phyloP scores from a whole-genome alignment of 805 yeast species.

The Yarrowia sp. region DNA sequence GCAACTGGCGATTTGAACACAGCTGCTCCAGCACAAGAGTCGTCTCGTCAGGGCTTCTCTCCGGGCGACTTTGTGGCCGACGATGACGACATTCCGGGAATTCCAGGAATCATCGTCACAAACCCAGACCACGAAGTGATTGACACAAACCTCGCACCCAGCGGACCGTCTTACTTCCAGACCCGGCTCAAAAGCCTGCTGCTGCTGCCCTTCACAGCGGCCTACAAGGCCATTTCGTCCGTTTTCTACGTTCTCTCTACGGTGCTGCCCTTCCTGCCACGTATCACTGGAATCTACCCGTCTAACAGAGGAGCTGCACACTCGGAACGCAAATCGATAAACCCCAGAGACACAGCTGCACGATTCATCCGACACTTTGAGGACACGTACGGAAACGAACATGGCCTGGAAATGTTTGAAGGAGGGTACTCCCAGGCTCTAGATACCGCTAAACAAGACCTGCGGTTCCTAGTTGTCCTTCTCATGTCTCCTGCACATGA shows the following conservation, averaged over 20 bases:
- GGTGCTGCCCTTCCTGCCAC: slow-evolving; percentile 41
- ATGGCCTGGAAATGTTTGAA: slow-evolving; percentile 40
- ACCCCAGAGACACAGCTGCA: slow-evolving; percentile 54
- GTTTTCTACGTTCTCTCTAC: slow-evolving; percentile 35
- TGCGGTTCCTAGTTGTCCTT: slow-evolving; percentile 69
- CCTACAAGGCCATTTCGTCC: slow-evolving; percentile 36
- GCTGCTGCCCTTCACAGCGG: slow-evolving; percentile 38
- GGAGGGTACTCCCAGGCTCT: slow-evolving; percentile 79
- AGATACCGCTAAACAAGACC: slow-evolving; percentile 57
- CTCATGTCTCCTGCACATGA: slow-evolving; percentile 72
- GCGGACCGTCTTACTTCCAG: slow-evolving; percentile 35
- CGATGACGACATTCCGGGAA: slow-evolving; percentile 30
- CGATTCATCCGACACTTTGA: slow-evolving; percentile 52
- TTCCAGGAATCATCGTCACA: slow-evolving; percentile 34
- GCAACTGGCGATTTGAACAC: slow-evolving; percentile 27
- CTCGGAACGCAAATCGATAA: slow-evolving; percentile 41
- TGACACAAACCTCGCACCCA: slow-evolving; percentile 28
- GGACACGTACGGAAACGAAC: slow-evolving; percentile 40
- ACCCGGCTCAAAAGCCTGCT: slow-evolving; percentile 30
- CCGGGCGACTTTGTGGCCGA: slow-evolving; percentile 24
- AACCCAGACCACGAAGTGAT: slow-evolving; percentile 33
- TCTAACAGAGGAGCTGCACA: slow-evolving; percentile 41
- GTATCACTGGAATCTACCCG: slow-evolving; percentile 40
- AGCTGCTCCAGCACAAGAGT: slow-evolving; percentile 25
- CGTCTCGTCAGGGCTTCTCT: slow-evolving; percentile 12